These are phyloP conservation scores for Fusarium pseudograminearum DNA, from an alignment of 2,329 filamentous ascomycete genomes.

Conservation along the genomic window DNA sequence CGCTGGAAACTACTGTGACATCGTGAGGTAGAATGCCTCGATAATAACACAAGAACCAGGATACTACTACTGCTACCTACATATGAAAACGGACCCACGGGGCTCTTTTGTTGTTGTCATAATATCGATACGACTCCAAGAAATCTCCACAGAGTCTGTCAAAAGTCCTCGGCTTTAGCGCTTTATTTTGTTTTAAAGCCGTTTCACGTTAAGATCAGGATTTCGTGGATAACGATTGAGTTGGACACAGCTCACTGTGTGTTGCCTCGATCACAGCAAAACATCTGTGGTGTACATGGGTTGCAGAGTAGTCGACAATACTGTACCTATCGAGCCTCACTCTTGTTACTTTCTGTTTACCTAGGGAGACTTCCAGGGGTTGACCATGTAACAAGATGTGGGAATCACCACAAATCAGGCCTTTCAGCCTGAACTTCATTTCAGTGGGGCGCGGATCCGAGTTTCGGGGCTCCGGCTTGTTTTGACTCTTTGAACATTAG, in stretches of 20 bases:
- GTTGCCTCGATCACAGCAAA: constrained; percentile 1
- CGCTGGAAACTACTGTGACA: constrained; percentile 23
- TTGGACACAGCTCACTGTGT: neutral
- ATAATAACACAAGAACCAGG: constrained; percentile 10
- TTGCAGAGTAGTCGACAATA: constrained; percentile 21
- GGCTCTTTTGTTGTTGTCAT: constrained; percentile 22
- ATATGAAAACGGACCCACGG: constrained; percentile 14
- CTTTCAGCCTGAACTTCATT: constrained; percentile 33
- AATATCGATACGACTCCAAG: constrained; percentile 25
- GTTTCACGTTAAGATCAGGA: constrained; percentile 12
- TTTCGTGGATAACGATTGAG: neutral
- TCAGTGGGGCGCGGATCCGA: constrained; percentile 34
- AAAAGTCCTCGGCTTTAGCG: constrained; percentile 12
- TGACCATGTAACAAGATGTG: constrained; percentile 37
- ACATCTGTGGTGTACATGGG: neutral
- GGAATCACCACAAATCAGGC: constrained; percentile 19
- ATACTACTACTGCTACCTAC: constrained; percentile 2
- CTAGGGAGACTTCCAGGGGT: constrained; percentile 32
- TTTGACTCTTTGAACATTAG: constrained; percentile 21
- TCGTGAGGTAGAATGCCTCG: constrained; percentile 14
- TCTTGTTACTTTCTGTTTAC: constrained; percentile 23
- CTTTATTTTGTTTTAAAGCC: constrained; percentile 19
- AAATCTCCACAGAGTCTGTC: constrained; percentile 9
- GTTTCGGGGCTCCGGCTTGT: constrained; percentile 31
- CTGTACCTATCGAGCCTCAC: constrained; percentile 30